A percentile compares a stretch with the other conserved stretches of the same genome.
Conservation (phyloP, 164 flowering plant species). For the Nelumbo lutea region DNA sequence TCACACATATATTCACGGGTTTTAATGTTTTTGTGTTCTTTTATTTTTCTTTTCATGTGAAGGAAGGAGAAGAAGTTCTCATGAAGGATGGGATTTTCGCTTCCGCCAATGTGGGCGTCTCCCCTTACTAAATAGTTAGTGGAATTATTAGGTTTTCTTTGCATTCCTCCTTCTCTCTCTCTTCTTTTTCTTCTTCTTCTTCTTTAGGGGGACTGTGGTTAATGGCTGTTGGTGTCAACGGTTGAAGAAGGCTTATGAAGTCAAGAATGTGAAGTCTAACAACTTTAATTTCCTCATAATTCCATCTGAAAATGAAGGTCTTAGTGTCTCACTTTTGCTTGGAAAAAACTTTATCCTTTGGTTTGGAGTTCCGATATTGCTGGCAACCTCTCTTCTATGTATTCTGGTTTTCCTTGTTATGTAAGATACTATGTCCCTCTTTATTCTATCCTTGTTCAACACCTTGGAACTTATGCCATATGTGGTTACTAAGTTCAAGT, state of each 20-base stretch:
- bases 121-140: conserved; percentile 48
- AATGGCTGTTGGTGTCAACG: background rate
- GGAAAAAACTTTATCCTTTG: background rate
- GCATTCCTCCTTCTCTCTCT: background rate
- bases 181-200: conserved; percentile 1
- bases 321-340: background rate
- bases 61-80: conserved; percentile 74
- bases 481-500: too few species aligned
- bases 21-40: conserved; percentile 1
- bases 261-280: conserved; percentile 6
- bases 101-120: conserved; percentile 68
- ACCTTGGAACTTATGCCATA: too few species aligned
- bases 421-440: background rate
- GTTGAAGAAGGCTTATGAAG: conserved; percentile 14
- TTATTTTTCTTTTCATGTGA: conserved; percentile 2
- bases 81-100: conserved; percentile 73
- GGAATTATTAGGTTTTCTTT: conserved; percentile 12
- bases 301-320: conserved; percentile 5
- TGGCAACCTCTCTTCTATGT: background rate
- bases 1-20: background rate
- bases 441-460: too few species aligned
- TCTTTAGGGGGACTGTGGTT: background rate
- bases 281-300: background rate
- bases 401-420: background rate
- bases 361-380: background rate